Base-by-base conservation (phyloP, 345 rosid genomes). In the Dimocarpus longan region DNA sequence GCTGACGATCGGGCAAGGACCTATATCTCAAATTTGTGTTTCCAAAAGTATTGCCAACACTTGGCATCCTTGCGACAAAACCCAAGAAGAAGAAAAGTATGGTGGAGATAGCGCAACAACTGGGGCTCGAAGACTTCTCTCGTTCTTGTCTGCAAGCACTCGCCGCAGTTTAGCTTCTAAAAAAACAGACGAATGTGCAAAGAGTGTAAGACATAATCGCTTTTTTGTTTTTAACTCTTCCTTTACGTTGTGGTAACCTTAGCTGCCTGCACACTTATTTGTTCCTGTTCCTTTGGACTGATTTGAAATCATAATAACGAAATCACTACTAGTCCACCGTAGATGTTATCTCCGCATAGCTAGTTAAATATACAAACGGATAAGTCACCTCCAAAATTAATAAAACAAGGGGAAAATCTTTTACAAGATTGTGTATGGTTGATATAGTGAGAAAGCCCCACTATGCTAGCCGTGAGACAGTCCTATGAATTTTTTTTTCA, bases 1-100 rank as follows among this genome's bases (percentile, higher is more conserved):
- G 56, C 86, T 93, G 2, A 91, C 91, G 3, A 85, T 89, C 52
- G 0, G 67, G 5, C 86, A 85, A 87, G 75, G 12, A 11, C 60
- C 77, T 18, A 85, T 93, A 67, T 89, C 97, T n/a, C 12, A 63
- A 15, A 83, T 88, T 68, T 93, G 97, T 65, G 86, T 93, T 39
- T 71, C 97, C 9, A 6, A 0, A 21, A 63, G 26, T 13, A 1
- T 90, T 11, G 95, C 85, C 39, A 48, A 78, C 5, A 82, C 91
- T 54, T 93, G 97, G 97, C 97, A 86, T 85, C 97, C 97, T 21
- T 93, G 97, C 76, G 11, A 3, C 15, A 43, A 66, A n/a, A 0
- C 76, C 0, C 7, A 64, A 6, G 70, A 81, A 48, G 54, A 66
- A 4, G 0, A 37, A 2, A 62, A 42, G 18, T 43, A 81, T 19